Evolutionary conservation across 164 flowering plant species (phyloP), one percentile per base, ranked within the genome.

Genomic region (Umbilicus rupestris): DNA sequence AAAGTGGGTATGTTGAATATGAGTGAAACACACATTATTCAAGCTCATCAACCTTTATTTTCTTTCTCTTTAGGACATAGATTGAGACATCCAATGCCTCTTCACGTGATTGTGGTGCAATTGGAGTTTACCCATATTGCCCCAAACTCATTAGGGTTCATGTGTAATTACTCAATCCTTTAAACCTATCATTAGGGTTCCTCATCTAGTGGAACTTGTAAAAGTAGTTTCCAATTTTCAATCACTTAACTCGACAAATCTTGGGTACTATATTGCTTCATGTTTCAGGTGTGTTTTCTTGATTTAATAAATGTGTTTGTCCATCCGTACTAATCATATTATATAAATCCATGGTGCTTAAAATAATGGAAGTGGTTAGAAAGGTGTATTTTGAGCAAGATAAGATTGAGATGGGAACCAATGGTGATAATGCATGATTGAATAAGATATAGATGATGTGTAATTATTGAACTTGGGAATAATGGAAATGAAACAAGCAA

Each of bases 51-150:
- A 28, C 33, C 33, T 55, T 55, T 55, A 30, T 26, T 26, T 55
- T 55, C 60, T 55, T 50, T 50, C 31, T 55, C 60, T 55, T 55
- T 28, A 55, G 60, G 60, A 55, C 60, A 55, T 28, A 28, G 60
- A 55, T 55, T 55, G 60, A 55, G 60, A 55, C 60, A 28, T 33
- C 60, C 60, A 55, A 55, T 55, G 60, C 35, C 33, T 17, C 60
- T 55, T 55, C 60, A 55, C 60, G 60, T 55, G 60, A 55, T n/a
- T n/a, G n/a, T 55, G 60, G 28, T 55, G 33, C 31, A 55, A 28
- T 55, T 55, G 60, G 60, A 55, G 33, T 55, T 55, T 55, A 55
- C 60, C 33, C 60, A 55, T 55, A 55, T 55, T 11, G 60, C 44
- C 29, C 60, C 60, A n/a, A n/a, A n/a, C n/a, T n/a, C n/a, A n/a